phyloP scores from a whole-genome alignment of 192 early-diverging fungal species.

The Coemansia erecta region DNA sequence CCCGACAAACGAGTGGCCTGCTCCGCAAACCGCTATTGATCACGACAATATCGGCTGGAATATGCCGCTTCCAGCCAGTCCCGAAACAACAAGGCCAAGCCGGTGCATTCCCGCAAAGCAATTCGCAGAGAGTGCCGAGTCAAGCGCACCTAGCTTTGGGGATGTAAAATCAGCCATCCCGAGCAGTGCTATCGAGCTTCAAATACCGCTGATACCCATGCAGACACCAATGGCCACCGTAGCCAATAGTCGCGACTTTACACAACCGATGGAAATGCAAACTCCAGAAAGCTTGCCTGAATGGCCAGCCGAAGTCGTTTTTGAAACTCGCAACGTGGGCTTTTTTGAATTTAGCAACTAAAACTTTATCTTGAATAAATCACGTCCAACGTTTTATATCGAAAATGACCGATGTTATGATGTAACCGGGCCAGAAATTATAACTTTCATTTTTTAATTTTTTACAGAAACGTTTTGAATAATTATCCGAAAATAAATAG shows the following conservation, averaged over 20 bases:
- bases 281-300: not conserved
- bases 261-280: not conserved
- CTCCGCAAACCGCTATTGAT: no score
- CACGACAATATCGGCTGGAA: no score
- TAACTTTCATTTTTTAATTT: not conserved
- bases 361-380: not conserved
- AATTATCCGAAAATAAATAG: not conserved
- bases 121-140: no score
- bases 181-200: no score
- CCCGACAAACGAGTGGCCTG: no score
- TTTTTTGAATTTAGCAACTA: slow-evolving; percentile 17
- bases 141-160: no score
- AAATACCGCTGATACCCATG: no score
- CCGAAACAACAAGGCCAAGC: no score
- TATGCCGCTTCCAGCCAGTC: no score
- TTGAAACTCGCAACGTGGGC: slow-evolving; percentile 26
- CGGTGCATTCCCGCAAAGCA: no score
- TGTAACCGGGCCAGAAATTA: not conserved
- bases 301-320: slow-evolving; percentile 13
- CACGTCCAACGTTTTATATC: not conserved
- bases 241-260: not conserved
- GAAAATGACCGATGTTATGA: not conserved
- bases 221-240: not conserved
- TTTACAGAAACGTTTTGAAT: slow-evolving; percentile 1
- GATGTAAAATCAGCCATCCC: no score